These are phyloP conservation scores for Salix udensis DNA, from an alignment of 345 rosid genomes.

Conservation along the genomic window DNA sequence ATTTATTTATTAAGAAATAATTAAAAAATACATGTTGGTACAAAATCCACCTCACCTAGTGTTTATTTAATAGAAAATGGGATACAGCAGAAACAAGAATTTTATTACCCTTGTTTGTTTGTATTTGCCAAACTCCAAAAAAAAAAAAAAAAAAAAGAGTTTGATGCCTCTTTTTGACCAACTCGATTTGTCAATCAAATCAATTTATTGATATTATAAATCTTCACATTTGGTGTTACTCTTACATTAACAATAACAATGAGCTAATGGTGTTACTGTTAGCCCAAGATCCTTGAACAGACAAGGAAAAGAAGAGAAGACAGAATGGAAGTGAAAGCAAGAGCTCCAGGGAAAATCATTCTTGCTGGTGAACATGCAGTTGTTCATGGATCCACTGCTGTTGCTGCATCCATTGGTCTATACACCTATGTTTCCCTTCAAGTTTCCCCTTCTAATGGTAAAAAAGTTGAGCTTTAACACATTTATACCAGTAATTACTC, in stretches of 20 bases:
- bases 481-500: not conserved
- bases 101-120: too few relatives aligned
- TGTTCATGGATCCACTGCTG: constrained; percentile 90
- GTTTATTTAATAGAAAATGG: too few relatives aligned
- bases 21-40: too few relatives aligned
- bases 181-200: not conserved
- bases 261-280: not conserved
- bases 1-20: too few relatives aligned
- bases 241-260: not conserved
- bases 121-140: too few relatives aligned
- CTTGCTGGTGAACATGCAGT: constrained; percentile 95
- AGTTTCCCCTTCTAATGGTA: constrained; percentile 53
- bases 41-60: too few relatives aligned
- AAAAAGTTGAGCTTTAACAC: not conserved
- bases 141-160: too few relatives aligned
- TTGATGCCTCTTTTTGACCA: not conserved
- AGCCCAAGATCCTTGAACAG: not conserved
- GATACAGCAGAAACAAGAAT: too few relatives aligned
- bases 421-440: constrained; percentile 59
- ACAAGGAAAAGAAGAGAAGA: not conserved
- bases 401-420: constrained; percentile 88
- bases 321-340: constrained; percentile 78
- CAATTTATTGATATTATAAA: not conserved
- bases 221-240: not conserved
- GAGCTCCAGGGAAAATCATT: constrained; percentile 95